phyloP scores from a whole-genome alignment of 805 yeast genomes.

The Candida nitratophila region DNA sequence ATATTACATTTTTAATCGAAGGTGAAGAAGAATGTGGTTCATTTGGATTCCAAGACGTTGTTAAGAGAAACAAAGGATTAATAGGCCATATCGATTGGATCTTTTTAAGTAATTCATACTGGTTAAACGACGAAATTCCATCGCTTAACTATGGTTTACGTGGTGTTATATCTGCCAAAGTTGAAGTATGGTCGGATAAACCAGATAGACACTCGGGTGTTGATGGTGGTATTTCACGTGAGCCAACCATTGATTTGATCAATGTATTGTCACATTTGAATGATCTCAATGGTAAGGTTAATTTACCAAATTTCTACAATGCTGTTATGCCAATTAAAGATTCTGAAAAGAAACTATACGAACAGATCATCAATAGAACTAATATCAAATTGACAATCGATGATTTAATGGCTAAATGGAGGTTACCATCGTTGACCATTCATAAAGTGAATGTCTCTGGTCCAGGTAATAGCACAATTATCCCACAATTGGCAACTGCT shows the following conservation, averaged over 20 bases:
- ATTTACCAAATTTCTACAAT: conserved; percentile 65
- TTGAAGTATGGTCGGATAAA: conserved; percentile 60
- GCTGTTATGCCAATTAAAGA: conserved; percentile 52
- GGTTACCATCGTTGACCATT: conserved; percentile 81
- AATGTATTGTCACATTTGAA: conserved; percentile 62
- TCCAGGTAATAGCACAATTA: conserved; percentile 83
- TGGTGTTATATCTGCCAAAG: conserved; percentile 80
- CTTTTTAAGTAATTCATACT: conserved; percentile 81
- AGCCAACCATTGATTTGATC: conserved; percentile 83
- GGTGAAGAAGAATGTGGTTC: conserved; percentile 97
- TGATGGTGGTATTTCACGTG: conserved; percentile 86
- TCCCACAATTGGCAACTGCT: conserved; percentile 75
- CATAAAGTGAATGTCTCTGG: conserved; percentile 85
- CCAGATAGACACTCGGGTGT: conserved; percentile 96
- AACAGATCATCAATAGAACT: conserved; percentile 44
- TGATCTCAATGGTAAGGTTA: conserved; percentile 45
- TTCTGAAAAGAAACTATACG: conserved; percentile 54
- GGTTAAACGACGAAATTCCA: conserved; percentile 87
- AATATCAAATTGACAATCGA: conserved; percentile 24
- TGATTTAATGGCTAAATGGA: conserved; percentile 75
- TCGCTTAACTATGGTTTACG: conserved; percentile 91
- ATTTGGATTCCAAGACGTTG: conserved; percentile 67
- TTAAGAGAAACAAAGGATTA: conserved; percentile 39
- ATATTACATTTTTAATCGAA: conserved; percentile 78
- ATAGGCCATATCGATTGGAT: conserved; percentile 86